Evolutionary conservation across 2,329 filamentous ascomycete genomes (phyloP).

Genomic region (Juglanconis sp.): DNA sequence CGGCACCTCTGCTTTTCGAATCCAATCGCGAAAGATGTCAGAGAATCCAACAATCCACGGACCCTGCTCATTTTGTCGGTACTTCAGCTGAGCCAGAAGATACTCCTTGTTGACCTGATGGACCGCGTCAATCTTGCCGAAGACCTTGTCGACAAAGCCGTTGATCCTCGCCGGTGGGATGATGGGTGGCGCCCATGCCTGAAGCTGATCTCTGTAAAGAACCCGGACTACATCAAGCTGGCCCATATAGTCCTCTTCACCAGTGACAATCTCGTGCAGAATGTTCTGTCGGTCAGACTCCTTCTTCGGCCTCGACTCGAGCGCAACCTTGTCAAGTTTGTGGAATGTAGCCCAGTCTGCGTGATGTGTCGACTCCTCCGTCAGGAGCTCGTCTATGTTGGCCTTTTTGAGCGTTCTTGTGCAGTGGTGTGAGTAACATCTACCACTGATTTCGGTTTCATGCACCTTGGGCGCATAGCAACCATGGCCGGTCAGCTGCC

Average conservation of each 20-base stretch:
- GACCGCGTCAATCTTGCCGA: slow-evolving; percentile 85
- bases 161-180: slow-evolving; percentile 74
- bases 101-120: slow-evolving; percentile 91
- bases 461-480: slow-evolving; percentile 89
- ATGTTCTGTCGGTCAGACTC: slow-evolving; percentile 92
- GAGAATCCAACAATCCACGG: slow-evolving; percentile 93
- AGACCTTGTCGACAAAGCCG: slow-evolving; percentile 80
- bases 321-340: slow-evolving; percentile 72
- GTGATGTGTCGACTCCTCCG: slow-evolving; percentile 64
- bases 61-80: slow-evolving; percentile 93
- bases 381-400: slow-evolving; percentile 71
- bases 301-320: slow-evolving; percentile 72
- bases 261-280: slow-evolving; percentile 90
- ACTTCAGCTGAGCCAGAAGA: slow-evolving; percentile 89
- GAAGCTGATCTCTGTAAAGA: slow-evolving; percentile 80
- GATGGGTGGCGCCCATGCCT: slow-evolving; percentile 70
- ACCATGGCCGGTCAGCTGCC: slow-evolving; percentile 85
- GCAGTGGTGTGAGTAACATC: slow-evolving; percentile 93
- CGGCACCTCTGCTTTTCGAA: slow-evolving; percentile 81
- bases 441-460: slow-evolving; percentile 62
- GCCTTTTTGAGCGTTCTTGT: slow-evolving; percentile 93
- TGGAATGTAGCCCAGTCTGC: slow-evolving; percentile 92
- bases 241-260: slow-evolving; percentile 87
- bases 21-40: slow-evolving; percentile 98
- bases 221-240: slow-evolving; percentile 81